phyloP scores from a whole-genome alignment of 306 rosid genomes.

The Psophocarpus tetragonolobus region DNA sequence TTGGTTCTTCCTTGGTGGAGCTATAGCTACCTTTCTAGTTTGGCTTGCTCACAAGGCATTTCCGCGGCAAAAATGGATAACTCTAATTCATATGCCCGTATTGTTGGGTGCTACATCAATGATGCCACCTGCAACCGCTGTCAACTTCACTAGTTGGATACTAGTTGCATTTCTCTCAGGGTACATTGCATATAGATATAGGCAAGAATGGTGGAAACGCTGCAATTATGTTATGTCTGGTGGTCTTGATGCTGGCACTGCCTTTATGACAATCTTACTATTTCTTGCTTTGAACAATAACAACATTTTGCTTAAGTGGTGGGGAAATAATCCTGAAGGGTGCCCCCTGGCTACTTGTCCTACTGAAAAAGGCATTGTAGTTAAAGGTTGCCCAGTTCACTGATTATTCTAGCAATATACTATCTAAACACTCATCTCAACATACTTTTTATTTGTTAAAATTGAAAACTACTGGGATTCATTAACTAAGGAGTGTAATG shows the following conservation, averaged over 20 bases:
- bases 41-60: slow-evolving; percentile 72
- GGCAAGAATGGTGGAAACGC: slow-evolving; percentile 60
- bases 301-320: slow-evolving; percentile 51
- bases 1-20: slow-evolving; percentile 76
- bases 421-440: neutral
- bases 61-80: slow-evolving; percentile 60
- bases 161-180: slow-evolving; percentile 58
- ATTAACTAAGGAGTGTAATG: too few species aligned
- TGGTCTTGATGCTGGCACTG: slow-evolving; percentile 88
- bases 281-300: slow-evolving; percentile 52
- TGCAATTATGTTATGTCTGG: slow-evolving; percentile 75
- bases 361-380: slow-evolving; percentile 52
- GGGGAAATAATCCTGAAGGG: slow-evolving; percentile 66
- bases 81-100: slow-evolving; percentile 64
- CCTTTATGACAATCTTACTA: slow-evolving; percentile 66
- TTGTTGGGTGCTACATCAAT: slow-evolving; percentile 63
- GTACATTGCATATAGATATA: slow-evolving; percentile 47
- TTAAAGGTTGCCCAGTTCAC: slow-evolving; percentile 50
- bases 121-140: slow-evolving; percentile 81
- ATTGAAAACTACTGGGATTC: too few species aligned
- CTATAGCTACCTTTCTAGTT: slow-evolving; percentile 67
- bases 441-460: neutral
- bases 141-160: slow-evolving; percentile 80
- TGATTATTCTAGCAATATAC: neutral
- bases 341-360: slow-evolving; percentile 85